phyloP scores from a whole-genome alignment of 2,329 filamentous ascomycete genomes.

The Dactylellina sp. region DNA sequence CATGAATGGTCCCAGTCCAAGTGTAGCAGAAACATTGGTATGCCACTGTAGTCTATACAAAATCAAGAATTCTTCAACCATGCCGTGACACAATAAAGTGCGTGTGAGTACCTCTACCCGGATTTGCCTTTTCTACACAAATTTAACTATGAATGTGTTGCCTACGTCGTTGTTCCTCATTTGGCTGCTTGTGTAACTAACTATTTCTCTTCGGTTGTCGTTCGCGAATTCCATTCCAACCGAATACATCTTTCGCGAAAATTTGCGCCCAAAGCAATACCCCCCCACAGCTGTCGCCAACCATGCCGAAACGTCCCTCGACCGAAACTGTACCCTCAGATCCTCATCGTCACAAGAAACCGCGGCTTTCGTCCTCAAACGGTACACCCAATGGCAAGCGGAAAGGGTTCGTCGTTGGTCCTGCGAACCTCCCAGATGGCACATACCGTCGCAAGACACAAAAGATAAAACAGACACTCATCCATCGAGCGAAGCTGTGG shows the following conservation, averaged over 20 bases:
- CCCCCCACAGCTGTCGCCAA: conserved; percentile 9
- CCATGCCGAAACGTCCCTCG: conserved; percentile 39
- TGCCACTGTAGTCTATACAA: no score
- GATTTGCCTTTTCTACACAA: no score
- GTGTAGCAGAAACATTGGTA: no score
- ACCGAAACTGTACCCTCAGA: conserved; percentile 3
- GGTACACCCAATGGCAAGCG: conserved; percentile 66
- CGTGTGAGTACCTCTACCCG: no score
- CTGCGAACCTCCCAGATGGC: conserved; percentile 90
- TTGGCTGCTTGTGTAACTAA: conserved; percentile 5
- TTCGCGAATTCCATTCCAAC: neutral
- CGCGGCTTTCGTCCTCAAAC: conserved; percentile 8
- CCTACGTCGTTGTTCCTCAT: neutral
- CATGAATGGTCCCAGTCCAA: no score
- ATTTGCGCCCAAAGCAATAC: neutral
- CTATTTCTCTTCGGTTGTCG: neutral
- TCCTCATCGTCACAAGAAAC: conserved; percentile 24
- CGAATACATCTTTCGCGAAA: conserved; percentile 1
- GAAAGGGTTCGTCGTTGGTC: conserved; percentile 86
- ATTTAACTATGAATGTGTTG: conserved; percentile 7
- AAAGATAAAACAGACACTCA: conserved; percentile 91
- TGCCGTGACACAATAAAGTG: no score
- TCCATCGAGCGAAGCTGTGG: conserved; percentile 92
- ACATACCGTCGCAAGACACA: conserved; percentile 84
- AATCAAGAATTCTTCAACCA: no score